Evolutionary conservation across 2,329 filamentous ascomycete genomes (phyloP).

Genomic region (Nothopassalora personata): DNA sequence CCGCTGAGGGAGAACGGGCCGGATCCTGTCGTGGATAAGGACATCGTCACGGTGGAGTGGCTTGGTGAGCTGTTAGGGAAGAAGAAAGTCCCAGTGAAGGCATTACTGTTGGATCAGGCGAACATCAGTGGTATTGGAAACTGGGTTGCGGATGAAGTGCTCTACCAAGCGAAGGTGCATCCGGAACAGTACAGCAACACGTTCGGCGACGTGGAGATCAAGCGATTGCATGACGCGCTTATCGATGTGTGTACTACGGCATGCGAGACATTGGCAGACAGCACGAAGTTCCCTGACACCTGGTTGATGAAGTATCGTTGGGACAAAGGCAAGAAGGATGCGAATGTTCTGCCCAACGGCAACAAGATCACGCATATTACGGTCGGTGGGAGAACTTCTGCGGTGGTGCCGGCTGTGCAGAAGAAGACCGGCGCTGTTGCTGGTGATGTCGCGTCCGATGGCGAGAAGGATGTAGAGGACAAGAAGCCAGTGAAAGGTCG

Average conservation of each 20-base stretch:
- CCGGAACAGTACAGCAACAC: conserved; percentile 90
- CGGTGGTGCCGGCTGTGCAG: conserved; percentile 77
- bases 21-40: conserved; percentile 79
- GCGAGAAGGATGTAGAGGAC: conserved; percentile 8
- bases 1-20: conserved; percentile 90
- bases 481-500: conserved; percentile 26
- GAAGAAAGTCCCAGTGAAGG: conserved; percentile 83
- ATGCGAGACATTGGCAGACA: conserved; percentile 73
- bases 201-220: conserved; percentile 66
- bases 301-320: conserved; percentile 61
- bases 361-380: conserved; percentile 80
- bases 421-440: conserved; percentile 67
- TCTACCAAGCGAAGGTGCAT: conserved; percentile 84
- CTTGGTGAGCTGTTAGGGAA: conserved; percentile 63
- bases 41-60: conserved; percentile 71
- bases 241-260: conserved; percentile 75
- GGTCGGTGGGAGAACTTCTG: conserved; percentile 86
- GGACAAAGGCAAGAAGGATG: conserved; percentile 78
- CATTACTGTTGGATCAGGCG: conserved; percentile 78
- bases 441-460: conserved; percentile 38
- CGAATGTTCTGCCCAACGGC: conserved; percentile 69
- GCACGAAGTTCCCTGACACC: conserved; percentile 73
- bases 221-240: conserved; percentile 65
- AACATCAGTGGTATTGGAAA: conserved; percentile 92
- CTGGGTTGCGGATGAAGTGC: conserved; percentile 93